Percentiles rank a stretch among this genome's conserved stretches.
These are phyloP conservation scores for Arabis alpina DNA, from an alignment of 345 rosid genomes.

Conservation along the genomic window DNA sequence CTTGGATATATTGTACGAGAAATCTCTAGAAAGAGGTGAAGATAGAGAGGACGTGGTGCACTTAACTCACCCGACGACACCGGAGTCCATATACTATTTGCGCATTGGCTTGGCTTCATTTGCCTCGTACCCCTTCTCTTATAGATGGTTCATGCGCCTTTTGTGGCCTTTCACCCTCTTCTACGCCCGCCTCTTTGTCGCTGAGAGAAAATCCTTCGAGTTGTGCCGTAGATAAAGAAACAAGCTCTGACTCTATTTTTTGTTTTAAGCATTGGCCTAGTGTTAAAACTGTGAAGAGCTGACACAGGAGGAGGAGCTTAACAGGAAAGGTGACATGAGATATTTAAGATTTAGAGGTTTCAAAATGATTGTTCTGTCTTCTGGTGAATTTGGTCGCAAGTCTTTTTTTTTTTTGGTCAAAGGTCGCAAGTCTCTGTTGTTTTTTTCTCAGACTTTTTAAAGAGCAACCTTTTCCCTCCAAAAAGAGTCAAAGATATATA, in stretches of 20 bases:
- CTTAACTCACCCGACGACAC: slow-evolving; percentile 62
- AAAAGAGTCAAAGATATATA: slow-evolving; percentile 17
- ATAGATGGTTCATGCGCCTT: slow-evolving; percentile 53
- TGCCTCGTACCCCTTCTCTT: slow-evolving; percentile 57
- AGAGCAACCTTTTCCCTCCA: slow-evolving; percentile 16
- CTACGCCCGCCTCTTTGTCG: slow-evolving; percentile 52
- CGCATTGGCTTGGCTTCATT: slow-evolving; percentile 61
- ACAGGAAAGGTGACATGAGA: slow-evolving; percentile 56
- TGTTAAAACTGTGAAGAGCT: slow-evolving; percentile 14
- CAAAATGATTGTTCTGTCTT: neutral
- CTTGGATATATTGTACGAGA: slow-evolving; percentile 44
- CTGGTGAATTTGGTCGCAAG: neutral
- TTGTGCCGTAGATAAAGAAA: too few species aligned
- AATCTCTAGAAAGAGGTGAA: slow-evolving; percentile 48
- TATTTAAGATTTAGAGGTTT: too few species aligned
- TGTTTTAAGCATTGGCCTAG: neutral
- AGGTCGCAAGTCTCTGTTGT: neutral
- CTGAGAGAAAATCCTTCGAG: slow-evolving; percentile 57
- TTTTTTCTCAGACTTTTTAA: neutral
- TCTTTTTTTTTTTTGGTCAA: too few species aligned
- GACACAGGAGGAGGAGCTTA: slow-evolving; percentile 56
- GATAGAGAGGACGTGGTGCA: slow-evolving; percentile 70
- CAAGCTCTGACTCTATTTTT: neutral
- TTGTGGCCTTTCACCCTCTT: slow-evolving; percentile 71
- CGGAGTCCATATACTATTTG: slow-evolving; percentile 58